Evolutionary conservation across 768 basidiomycete genomes (phyloP).

Genomic region (Amanita fuliginea): DNA sequence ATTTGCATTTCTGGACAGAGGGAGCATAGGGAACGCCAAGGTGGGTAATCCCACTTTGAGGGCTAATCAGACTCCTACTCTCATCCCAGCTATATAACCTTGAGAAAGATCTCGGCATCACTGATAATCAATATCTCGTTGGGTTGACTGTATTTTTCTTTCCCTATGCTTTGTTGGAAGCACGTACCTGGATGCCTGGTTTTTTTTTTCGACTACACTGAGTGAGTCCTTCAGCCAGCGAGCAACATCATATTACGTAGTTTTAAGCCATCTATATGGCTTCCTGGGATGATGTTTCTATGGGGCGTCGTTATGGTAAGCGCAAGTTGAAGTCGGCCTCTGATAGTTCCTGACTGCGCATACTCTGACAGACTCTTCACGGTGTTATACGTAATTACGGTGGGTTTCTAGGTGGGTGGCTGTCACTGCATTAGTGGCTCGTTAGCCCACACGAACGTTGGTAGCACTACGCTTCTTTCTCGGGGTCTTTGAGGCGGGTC

Average conservation of each 20-base stretch:
- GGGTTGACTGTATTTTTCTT: slow-evolving; percentile 72
- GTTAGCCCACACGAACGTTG: no score
- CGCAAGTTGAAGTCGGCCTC: not conserved
- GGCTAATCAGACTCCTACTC: not conserved
- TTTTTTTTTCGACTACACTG: not conserved
- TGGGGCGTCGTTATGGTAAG: slow-evolving; percentile 41
- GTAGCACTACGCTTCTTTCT: no score
- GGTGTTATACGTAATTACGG: slow-evolving; percentile 51
- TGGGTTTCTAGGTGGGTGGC: slow-evolving; percentile 42
- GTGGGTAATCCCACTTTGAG: slow-evolving; percentile 20
- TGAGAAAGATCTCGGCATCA: slow-evolving; percentile 43
- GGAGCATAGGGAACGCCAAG: no score
- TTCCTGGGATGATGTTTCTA: slow-evolving; percentile 35
- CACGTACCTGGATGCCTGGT: slow-evolving; percentile 13
- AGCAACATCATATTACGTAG: slow-evolving; percentile 52
- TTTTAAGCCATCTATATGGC: slow-evolving; percentile 59
- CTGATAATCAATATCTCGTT: slow-evolving; percentile 54
- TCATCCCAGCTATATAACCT: slow-evolving; percentile 43
- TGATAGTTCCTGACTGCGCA: not conserved
- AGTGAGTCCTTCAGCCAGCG: slow-evolving; percentile 30
- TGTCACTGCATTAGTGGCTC: slow-evolving; percentile 44
- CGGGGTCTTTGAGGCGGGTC: no score
- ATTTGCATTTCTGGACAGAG: slow-evolving; percentile 5
- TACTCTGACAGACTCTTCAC: slow-evolving; percentile 41
- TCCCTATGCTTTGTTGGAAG: slow-evolving; percentile 62